Evolutionary conservation across 306 rosid species (phyloP), one percentile per base, ranked within the genome.

Genomic region (Oxytropis ochrocephala): DNA sequence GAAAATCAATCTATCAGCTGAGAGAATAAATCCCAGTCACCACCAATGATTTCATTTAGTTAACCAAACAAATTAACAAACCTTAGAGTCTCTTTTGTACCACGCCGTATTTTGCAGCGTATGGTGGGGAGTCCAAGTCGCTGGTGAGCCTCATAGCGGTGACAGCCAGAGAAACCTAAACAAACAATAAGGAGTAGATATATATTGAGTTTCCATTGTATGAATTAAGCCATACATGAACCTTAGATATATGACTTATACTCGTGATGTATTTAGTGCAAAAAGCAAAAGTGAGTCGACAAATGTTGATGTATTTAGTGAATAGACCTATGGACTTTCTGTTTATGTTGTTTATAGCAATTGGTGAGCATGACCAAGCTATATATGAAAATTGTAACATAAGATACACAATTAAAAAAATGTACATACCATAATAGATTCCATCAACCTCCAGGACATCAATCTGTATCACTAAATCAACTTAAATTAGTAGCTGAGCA

Each of bases 361-460:
- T 1, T 3, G 3, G 19, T 52, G 21, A 24, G 42, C 11, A 50
- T 11, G 36, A n/a, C 6, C n/a, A 0, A 43, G 29, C 41, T 57
- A 30, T 14, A 41, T 13, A 50, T 9, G 14, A 49, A 41, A 52
- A 49, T 56, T 7, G 61, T 46, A 29, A n/a, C 29, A 46, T 33
- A 48, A 42, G 65, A 19, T 27, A 19, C 10, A 46, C 1, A 47
- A 56, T 53, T 6, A n/a, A 59, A 49, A 49, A 68, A 7, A 52
- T 38, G 11, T 12, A 13, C 86, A 29, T 88, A 90, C 98, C 98
- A 13, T 94, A 94, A 75, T 90, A 94, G 72, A 35, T 77, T 75
- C 98, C 98, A 69, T 87, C 98, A 18, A 90, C 98, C 83, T 94
- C 98, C 6, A 94, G 96, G 63, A 94, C 94, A 80, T 94, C 98